Percentiles rank a stretch among this genome's conserved stretches.
Conservation (phyloP, 352 stramenopile genomes). For the Phytopythium mirpurense region DNA sequence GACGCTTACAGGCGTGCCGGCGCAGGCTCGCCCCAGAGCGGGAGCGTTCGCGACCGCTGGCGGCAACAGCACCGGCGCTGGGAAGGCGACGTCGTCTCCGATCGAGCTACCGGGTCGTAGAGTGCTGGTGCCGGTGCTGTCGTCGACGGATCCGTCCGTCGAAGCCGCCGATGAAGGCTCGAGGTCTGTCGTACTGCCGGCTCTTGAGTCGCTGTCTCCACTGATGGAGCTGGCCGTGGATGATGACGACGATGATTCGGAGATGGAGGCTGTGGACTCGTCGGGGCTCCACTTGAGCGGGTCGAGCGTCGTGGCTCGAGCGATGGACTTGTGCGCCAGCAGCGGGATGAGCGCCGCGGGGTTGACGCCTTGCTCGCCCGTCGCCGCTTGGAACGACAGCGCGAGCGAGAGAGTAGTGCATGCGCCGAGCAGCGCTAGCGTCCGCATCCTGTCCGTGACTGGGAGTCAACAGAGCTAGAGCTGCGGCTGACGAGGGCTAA, state of each 20-base stretch:
- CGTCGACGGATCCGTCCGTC: background rate
- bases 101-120: background rate
- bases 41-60: background rate
- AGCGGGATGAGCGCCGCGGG: slow-evolving; percentile 13
- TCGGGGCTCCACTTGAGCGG: slow-evolving; percentile 15
- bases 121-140: too few relatives aligned
- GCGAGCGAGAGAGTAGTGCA: background rate
- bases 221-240: slow-evolving; percentile 1
- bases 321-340: background rate
- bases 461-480: background rate
- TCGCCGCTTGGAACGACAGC: background rate
- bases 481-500: background rate
- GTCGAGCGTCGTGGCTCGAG: slow-evolving; percentile 4
- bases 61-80: background rate
- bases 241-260: background rate
- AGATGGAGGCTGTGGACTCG: background rate
- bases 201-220: slow-evolving; percentile 6
- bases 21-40: background rate
- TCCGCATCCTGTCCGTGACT: background rate
- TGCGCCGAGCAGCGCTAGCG: background rate
- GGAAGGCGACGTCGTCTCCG: background rate
- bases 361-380: background rate
- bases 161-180: background rate
- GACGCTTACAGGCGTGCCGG: slow-evolving; percentile 24
- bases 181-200: too few relatives aligned